Evolutionary conservation across 2,329 filamentous ascomycete species (phyloP).

Genomic region (Nigrograna mackinnonii): DNA sequence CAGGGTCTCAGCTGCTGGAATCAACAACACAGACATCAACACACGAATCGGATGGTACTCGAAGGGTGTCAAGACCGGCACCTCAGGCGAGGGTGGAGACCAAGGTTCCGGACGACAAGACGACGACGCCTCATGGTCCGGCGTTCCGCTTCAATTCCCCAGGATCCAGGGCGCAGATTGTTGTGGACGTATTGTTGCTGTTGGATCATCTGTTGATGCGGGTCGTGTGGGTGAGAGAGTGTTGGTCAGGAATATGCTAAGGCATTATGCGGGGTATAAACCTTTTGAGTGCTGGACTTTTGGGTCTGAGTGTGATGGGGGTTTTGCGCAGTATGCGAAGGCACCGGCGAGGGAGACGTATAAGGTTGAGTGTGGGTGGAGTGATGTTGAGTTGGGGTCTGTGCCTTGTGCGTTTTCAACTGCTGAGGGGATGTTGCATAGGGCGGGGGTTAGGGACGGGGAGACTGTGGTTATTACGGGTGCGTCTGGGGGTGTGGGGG

Average conservation of each 20-base stretch:
- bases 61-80: conserved; percentile 8
- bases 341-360: conserved; percentile 10
- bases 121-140: conserved; percentile 10
- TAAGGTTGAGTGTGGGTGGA: conserved; percentile 6
- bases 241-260: conserved; percentile 7
- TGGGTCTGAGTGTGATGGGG: conserved; percentile 12
- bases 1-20: conserved; percentile 9
- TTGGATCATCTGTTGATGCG: conserved; percentile 1
- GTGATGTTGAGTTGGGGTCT: conserved; percentile 10
- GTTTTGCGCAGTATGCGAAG: conserved; percentile 10
- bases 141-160: conserved; percentile 8
- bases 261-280: background rate
- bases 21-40: conserved; percentile 17
- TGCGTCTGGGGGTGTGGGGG: conserved; percentile 12
- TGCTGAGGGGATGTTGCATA: conserved; percentile 14
- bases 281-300: conserved; percentile 14
- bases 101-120: background rate
- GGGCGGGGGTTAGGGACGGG: conserved; percentile 1
- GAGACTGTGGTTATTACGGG: conserved; percentile 12
- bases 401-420: conserved; percentile 14
- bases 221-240: conserved; percentile 10
- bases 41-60: conserved; percentile 15
- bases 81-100: conserved; percentile 1
- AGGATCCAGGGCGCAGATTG: conserved; percentile 16
- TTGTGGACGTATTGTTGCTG: conserved; percentile 9